Evolutionary conservation across 202 grass and related monocot species (phyloP).

Genomic region (Cymbopogon flexuosus): DNA sequence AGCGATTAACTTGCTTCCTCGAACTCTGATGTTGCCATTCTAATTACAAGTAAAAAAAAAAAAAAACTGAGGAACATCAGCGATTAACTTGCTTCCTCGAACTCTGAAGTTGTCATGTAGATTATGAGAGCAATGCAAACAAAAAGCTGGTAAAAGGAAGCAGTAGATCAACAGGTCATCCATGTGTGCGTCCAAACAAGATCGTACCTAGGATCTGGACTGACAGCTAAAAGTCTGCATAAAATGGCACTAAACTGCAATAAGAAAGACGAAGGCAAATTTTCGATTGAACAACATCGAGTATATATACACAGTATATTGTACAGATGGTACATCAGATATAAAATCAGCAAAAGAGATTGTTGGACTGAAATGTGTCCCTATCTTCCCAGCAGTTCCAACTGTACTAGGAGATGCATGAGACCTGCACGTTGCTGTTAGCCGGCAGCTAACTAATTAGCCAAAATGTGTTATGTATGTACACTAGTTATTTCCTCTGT

Average conservation of each 20-base stretch:
- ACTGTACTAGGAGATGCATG: constrained; percentile 27
- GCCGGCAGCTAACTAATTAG: constrained; percentile 28
- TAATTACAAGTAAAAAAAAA: too few species aligned
- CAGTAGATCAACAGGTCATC: too few species aligned
- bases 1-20: too few species aligned
- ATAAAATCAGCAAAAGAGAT: constrained; percentile 4
- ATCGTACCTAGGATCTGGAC: neutral
- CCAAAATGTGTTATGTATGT: constrained; percentile 10
- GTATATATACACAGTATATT: neutral
- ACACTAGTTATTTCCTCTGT: neutral
- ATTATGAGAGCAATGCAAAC: too few species aligned
- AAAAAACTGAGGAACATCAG: too few species aligned
- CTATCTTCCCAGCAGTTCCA: constrained; percentile 6
- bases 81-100: too few species aligned
- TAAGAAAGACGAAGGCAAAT: neutral
- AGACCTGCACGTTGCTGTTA: constrained; percentile 25
- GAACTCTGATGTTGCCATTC: too few species aligned
- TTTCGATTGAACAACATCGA: neutral
- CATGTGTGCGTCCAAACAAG: too few species aligned
- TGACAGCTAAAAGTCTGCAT: neutral
- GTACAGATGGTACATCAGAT: neutral
- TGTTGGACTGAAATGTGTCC: neutral
- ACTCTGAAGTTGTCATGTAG: too few species aligned
- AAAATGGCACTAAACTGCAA: neutral
- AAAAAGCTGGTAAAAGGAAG: too few species aligned